phyloP scores from a whole-genome alignment of 2,329 filamentous ascomycete genomes.

The Drechslerella coelobrocha region DNA sequence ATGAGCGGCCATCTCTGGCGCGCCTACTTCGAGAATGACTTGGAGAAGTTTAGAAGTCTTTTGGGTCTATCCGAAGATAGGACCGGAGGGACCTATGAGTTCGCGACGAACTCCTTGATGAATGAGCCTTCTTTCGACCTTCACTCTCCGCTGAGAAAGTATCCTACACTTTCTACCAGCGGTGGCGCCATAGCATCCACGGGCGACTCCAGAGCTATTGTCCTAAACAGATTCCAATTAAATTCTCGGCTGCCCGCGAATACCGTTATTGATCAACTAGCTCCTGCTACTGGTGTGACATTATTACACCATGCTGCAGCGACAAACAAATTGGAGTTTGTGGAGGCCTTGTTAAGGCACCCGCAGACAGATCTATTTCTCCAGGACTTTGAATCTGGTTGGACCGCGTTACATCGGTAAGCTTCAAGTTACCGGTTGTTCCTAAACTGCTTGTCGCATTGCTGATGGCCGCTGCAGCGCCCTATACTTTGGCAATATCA shows the following conservation, averaged over 20 bases:
- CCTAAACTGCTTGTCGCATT: conserved; percentile 54
- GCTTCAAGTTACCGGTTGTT: conserved; percentile 69
- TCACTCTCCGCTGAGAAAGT: conserved; percentile 56
- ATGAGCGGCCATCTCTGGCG: conserved; percentile 99
- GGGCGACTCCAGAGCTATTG: conserved; percentile 55
- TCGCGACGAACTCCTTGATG: conserved; percentile 65
- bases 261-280: conserved; percentile 59
- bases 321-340: conserved; percentile 74
- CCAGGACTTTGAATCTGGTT: conserved; percentile 90
- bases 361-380: conserved; percentile 82
- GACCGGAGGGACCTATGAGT: conserved; percentile 68
- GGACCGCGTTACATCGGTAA: conserved; percentile 85
- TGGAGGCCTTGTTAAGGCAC: conserved; percentile 78
- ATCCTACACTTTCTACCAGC: conserved; percentile 56
- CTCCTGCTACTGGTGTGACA: conserved; percentile 61
- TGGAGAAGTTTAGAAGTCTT: conserved; percentile 89
- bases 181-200: conserved; percentile 61
- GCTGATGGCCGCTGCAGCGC: conserved; percentile 32
- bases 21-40: conserved; percentile 95
- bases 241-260: conserved; percentile 84
- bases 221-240: conserved; percentile 70
- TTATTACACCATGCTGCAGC: conserved; percentile 81
- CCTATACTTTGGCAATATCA: conserved; percentile 55
- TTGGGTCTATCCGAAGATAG: conserved; percentile 61
- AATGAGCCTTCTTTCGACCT: conserved; percentile 59